These are phyloP conservation scores for Ocimum tenuiflorum DNA, from an alignment of 257 asterid species.

Conservation along the genomic window DNA sequence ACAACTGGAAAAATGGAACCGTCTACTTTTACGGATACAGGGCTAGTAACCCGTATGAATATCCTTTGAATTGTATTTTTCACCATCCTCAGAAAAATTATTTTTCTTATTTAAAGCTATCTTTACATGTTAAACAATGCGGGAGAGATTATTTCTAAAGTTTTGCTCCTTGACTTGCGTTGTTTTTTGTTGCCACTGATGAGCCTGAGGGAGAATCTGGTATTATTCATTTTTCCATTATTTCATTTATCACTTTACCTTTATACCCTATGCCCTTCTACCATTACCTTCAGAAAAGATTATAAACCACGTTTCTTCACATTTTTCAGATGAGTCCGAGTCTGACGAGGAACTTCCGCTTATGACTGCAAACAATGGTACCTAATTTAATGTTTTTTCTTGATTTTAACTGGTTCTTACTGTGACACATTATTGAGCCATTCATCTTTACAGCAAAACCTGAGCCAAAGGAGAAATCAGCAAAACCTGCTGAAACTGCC, in stretches of 20 bases:
- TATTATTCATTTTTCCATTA: not conserved
- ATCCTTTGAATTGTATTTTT: conserved; percentile 41
- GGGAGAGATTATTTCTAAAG: too few relatives aligned
- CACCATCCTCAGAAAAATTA: too few relatives aligned
- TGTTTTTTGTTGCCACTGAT: conserved; percentile 27
- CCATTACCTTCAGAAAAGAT: not conserved
- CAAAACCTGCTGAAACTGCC: conserved; percentile 39
- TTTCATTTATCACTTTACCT: not conserved
- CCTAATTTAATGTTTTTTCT: not conserved
- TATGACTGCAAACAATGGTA: conserved; percentile 44
- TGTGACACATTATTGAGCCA: not conserved
- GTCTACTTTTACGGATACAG: conserved; percentile 68
- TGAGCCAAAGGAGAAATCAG: conserved; percentile 31
- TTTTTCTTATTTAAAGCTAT: not conserved
- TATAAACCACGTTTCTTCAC: not conserved
- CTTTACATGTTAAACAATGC: not conserved
- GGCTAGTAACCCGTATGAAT: conserved; percentile 52
- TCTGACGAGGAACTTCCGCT: conserved; percentile 53
- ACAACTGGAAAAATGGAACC: conserved; percentile 71
- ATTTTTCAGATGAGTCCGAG: conserved; percentile 46
- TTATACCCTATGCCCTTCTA: not conserved
- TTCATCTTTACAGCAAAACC: conserved; percentile 33
- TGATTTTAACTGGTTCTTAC: not conserved
- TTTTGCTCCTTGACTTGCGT: conserved; percentile 43
- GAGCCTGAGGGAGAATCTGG: conserved; percentile 39